Percentiles rank a stretch among this genome's conserved stretches.
phyloP scores from a whole-genome alignment of 495 filamentous ascomycete genomes.

The Venustampulla echinocandica region DNA sequence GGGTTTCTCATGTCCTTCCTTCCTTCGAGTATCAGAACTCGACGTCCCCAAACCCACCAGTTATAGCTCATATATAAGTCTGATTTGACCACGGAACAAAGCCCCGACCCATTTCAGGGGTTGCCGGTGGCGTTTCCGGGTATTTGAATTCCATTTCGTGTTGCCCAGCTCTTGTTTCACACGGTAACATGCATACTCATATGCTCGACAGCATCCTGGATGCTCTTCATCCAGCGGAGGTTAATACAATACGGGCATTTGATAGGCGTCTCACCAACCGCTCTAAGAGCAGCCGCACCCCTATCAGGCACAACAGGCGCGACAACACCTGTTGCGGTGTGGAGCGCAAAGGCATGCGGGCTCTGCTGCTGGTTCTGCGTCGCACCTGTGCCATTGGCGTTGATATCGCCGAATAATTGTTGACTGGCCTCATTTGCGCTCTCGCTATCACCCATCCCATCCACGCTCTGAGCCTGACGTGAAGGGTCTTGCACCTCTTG shows the following conservation, averaged over 20 bases:
- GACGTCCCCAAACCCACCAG: too few relatives aligned
- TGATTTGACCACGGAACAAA: too few relatives aligned
- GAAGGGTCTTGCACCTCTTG: conserved; percentile 5
- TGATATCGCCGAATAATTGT: conserved; percentile 17
- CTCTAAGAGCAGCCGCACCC: conserved; percentile 23
- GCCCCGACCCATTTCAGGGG: too few relatives aligned
- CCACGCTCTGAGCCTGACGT: too few relatives aligned
- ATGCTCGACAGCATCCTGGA: conserved; percentile 51
- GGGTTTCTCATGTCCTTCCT: too few relatives aligned
- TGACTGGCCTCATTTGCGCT: conserved; percentile 10
- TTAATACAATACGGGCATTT: conserved; percentile 50
- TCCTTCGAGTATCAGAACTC: too few relatives aligned
- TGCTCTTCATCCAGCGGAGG: conserved; percentile 44
- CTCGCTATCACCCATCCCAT: conserved; percentile 14
- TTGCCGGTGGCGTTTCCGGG: too few relatives aligned
- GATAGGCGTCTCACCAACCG: conserved; percentile 38
- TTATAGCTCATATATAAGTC: too few relatives aligned
- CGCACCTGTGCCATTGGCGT: background rate
- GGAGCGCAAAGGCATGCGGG: conserved; percentile 13
- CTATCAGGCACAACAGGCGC: conserved; percentile 14
- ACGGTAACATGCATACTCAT: conserved; percentile 50
- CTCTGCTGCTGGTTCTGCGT: background rate
- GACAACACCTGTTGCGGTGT: conserved; percentile 17
- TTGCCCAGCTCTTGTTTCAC: conserved; percentile 16
- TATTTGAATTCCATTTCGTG: background rate